Conservation (phyloP, 169 alveolate species). For the Neospora caninum region DNA sequence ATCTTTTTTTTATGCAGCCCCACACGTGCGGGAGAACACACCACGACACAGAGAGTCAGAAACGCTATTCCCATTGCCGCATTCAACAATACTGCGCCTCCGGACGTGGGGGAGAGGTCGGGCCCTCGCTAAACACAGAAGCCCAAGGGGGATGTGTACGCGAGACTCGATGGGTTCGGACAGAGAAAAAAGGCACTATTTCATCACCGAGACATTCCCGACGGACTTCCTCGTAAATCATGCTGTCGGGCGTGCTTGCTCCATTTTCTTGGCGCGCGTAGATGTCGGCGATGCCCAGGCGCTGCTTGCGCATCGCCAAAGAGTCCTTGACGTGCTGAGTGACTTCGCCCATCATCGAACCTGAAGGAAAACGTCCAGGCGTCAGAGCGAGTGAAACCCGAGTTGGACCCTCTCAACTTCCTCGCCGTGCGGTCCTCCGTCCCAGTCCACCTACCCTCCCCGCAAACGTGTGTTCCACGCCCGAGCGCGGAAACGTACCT, state of each 20-base stretch:
- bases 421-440: too few relatives aligned
- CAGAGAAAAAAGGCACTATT: too few relatives aligned
- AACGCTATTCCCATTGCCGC: too few relatives aligned
- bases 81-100: too few relatives aligned
- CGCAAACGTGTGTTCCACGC: not conserved
- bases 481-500: constrained; percentile 11
- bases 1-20: too few relatives aligned
- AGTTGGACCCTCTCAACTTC: too few relatives aligned
- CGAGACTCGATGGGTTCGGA: not conserved
- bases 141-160: too few relatives aligned
- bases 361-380: not conserved
- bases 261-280: constrained; percentile 46
- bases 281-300: constrained; percentile 57
- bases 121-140: too few relatives aligned
- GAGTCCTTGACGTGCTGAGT: constrained; percentile 37
- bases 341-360: constrained; percentile 53
- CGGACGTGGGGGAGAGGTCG: too few relatives aligned
- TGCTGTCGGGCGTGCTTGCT: constrained; percentile 30
- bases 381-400: not conserved
- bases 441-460: too few relatives aligned
- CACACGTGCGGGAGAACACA: too few relatives aligned
- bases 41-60: too few relatives aligned
- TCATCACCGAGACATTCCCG: not conserved
- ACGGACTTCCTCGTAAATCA: constrained; percentile 63
- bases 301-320: constrained; percentile 50